These are phyloP conservation scores for Solanum infundibuliforme DNA, from an alignment of 257 asterid species.

Conservation along the genomic window DNA sequence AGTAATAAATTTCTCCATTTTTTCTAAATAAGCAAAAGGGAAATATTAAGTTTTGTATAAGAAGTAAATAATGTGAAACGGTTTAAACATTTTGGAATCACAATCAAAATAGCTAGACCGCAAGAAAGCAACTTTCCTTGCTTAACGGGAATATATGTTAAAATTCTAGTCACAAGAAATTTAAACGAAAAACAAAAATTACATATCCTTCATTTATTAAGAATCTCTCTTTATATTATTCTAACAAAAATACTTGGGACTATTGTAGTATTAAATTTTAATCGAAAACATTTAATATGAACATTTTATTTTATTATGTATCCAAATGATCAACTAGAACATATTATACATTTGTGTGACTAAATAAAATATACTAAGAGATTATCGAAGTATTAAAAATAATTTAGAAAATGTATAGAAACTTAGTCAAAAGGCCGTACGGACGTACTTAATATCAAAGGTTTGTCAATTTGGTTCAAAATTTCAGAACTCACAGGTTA, in stretches of 20 bases:
- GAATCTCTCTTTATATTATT: neutral
- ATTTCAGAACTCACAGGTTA: neutral
- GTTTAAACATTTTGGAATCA: neutral
- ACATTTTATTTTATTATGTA: too few relatives aligned
- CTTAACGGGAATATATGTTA: neutral
- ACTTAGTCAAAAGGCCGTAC: neutral
- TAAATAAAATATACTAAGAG: too few relatives aligned
- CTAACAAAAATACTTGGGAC: neutral
- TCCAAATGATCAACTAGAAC: too few relatives aligned
- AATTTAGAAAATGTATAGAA: too few relatives aligned
- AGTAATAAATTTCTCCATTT: too few relatives aligned
- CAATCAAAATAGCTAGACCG: neutral
- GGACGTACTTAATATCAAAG: neutral
- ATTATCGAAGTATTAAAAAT: too few relatives aligned
- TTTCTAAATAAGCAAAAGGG: neutral
- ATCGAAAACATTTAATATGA: too few relatives aligned
- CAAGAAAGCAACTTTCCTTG: neutral
- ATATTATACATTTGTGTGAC: too few relatives aligned
- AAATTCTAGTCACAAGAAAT: neutral
- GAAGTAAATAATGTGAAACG: too few relatives aligned
- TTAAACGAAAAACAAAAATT: too few relatives aligned
- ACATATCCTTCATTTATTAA: neutral
- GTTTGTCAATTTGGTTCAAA: neutral
- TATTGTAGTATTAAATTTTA: neutral
- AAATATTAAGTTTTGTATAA: neutral